phyloP scores from a whole-genome alignment of 768 basidiomycete species.

The Boletus huronensis region DNA sequence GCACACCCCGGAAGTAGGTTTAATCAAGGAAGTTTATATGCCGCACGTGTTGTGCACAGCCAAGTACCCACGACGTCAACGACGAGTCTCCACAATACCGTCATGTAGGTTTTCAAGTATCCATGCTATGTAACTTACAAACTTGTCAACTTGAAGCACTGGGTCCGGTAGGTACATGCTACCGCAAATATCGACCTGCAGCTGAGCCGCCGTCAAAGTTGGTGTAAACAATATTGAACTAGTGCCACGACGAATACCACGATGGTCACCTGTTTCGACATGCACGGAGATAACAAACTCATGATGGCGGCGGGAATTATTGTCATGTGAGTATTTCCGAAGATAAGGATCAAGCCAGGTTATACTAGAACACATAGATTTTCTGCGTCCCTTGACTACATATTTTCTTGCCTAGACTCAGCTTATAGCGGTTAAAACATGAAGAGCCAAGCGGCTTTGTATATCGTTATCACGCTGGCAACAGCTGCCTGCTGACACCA shows the following conservation, averaged over 20 bases:
- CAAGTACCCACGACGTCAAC: too few relatives aligned
- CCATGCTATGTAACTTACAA: too few relatives aligned
- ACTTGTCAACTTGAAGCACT: too few relatives aligned
- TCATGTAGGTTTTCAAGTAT: too few relatives aligned
- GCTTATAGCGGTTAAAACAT: slow-evolving; percentile 7
- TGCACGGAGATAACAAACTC: neutral
- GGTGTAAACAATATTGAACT: too few relatives aligned
- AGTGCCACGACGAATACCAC: too few relatives aligned
- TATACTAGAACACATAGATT: neutral
- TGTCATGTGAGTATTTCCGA: neutral
- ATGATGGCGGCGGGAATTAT: neutral
- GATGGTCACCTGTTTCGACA: neutral
- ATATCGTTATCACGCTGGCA: neutral
- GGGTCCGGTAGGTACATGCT: too few relatives aligned
- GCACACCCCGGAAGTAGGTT: neutral
- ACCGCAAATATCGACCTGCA: too few relatives aligned
- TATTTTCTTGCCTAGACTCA: neutral
- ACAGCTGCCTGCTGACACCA: slow-evolving; percentile 7
- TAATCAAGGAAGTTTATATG: too few relatives aligned
- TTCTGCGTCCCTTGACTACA: neutral
- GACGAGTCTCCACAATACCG: too few relatives aligned
- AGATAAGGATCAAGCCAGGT: neutral
- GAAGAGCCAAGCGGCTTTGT: slow-evolving; percentile 5
- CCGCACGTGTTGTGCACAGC: too few relatives aligned
- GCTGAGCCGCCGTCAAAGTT: too few relatives aligned